Evolutionary conservation across 1,284 basidiomycete genomes (phyloP).

Genomic region (Sporisorium graminicola): DNA sequence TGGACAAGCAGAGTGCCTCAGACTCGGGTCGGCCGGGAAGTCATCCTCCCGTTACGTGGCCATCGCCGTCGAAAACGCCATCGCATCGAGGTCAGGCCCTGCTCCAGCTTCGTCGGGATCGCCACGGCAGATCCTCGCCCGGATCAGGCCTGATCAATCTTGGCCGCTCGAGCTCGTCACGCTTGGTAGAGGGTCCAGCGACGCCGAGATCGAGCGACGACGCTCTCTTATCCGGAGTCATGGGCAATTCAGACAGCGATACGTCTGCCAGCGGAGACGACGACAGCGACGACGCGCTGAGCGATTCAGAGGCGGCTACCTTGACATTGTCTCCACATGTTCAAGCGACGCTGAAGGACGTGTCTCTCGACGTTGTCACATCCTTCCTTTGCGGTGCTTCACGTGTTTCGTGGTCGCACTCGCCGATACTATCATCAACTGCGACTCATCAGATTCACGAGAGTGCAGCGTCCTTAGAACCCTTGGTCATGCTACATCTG

Average conservation of each 20-base stretch:
- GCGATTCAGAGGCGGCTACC: constrained; percentile 13
- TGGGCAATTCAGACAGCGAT: constrained; percentile 19
- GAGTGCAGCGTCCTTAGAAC: not conserved
- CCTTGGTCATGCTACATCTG: not conserved
- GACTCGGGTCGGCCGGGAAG: not conserved
- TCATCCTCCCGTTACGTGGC: constrained; percentile 6
- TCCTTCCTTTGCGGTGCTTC: constrained; percentile 13
- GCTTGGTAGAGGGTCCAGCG: constrained; percentile 14
- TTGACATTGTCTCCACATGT: constrained; percentile 15
- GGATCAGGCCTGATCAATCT: not conserved
- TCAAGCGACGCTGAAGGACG: constrained; percentile 15
- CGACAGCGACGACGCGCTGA: constrained; percentile 26
- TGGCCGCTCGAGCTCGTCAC: constrained; percentile 13
- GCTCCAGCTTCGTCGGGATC: constrained; percentile 27
- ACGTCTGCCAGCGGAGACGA: constrained; percentile 22
- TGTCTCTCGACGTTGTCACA: constrained; percentile 18
- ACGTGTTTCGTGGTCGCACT: not conserved
- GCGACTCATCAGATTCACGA: not conserved
- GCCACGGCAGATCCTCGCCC: constrained; percentile 22
- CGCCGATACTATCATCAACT: not conserved
- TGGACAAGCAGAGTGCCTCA: constrained; percentile 9
- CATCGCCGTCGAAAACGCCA: constrained; percentile 14
- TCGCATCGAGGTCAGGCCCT: constrained; percentile 28
- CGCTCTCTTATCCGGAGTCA: constrained; percentile 10
- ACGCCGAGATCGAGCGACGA: constrained; percentile 49